Percentiles rank a stretch among this genome's conserved stretches.
These are phyloP conservation scores for Malus fusca DNA, from an alignment of 306 rosid genomes.

Conservation along the genomic window DNA sequence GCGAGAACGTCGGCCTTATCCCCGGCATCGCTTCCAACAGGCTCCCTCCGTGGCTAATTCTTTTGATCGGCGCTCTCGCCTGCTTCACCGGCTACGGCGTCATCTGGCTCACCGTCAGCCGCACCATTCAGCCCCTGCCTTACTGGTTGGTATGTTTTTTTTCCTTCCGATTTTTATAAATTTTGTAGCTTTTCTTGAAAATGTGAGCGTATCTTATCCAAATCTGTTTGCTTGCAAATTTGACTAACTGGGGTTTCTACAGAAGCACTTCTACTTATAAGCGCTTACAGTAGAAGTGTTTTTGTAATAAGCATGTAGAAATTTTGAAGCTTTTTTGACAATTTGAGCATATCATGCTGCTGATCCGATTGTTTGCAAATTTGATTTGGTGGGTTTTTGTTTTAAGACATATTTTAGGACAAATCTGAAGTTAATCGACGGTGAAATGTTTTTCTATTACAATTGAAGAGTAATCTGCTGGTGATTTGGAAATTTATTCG, in stretches of 20 bases:
- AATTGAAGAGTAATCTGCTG: too few species aligned
- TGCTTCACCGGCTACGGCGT: conserved; percentile 61
- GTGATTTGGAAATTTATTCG: neutral
- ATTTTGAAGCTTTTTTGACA: neutral
- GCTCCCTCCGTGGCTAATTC: conserved; percentile 69
- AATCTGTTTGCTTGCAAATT: neutral
- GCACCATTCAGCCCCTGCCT: conserved; percentile 39
- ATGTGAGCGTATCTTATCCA: neutral
- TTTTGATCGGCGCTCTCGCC: conserved; percentile 43
- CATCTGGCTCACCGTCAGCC: conserved; percentile 49
- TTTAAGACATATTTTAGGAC: neutral
- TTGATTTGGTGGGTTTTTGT: neutral
- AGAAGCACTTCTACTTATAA: neutral
- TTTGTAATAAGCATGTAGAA: neutral
- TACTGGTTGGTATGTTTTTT: conserved; percentile 44
- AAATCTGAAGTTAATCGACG: neutral
- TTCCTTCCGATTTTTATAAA: neutral
- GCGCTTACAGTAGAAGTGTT: neutral
- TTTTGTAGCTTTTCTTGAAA: too few species aligned
- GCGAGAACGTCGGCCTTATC: conserved; percentile 71
- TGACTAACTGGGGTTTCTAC: neutral
- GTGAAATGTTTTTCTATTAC: neutral
- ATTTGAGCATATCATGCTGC: neutral
- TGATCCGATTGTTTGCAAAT: neutral
- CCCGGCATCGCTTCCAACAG: conserved; percentile 69